Conservation (phyloP, 2,329 filamentous ascomycete species). For the Daldinia sp. region DNA sequence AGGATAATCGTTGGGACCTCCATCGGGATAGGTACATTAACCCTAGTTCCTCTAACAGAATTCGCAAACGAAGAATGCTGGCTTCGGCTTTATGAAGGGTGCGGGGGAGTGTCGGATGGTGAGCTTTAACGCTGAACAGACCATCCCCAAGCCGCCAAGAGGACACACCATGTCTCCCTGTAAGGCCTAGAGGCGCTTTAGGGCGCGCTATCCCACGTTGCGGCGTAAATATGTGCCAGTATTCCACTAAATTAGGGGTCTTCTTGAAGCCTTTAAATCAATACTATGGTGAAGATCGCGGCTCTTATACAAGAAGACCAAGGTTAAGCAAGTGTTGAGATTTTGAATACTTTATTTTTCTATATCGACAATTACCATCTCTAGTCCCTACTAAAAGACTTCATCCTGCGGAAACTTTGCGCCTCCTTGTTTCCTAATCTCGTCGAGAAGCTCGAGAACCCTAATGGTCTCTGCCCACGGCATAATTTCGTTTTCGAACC, state of each 20-base stretch:
- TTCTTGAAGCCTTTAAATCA: neutral
- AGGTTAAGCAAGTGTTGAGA: too few species aligned
- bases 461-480: constrained; percentile 57
- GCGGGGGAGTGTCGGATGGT: neutral
- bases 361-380: neutral
- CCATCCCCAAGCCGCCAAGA: too few species aligned
- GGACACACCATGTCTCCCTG: too few species aligned
- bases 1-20: constrained; percentile 8
- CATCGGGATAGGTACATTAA: constrained; percentile 6
- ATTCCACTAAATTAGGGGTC: neutral
- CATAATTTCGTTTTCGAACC: constrained; percentile 52
- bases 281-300: too few species aligned
- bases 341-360: neutral
- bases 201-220: too few species aligned
- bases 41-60: constrained; percentile 10
- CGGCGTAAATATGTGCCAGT: neutral
- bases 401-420: constrained; percentile 26
- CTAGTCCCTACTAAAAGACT: neutral
- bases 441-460: constrained; percentile 57
- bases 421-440: constrained; percentile 48
- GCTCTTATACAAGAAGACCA: too few species aligned
- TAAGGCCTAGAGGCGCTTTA: too few species aligned
- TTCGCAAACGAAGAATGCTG: neutral
- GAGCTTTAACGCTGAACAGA: too few species aligned
- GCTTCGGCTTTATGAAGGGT: too few species aligned